A percentile compares a stretch with the other conserved stretches of the same genome.
phyloP scores from a whole-genome alignment of 1,284 basidiomycete species.

The Kwoniella shivajii region DNA sequence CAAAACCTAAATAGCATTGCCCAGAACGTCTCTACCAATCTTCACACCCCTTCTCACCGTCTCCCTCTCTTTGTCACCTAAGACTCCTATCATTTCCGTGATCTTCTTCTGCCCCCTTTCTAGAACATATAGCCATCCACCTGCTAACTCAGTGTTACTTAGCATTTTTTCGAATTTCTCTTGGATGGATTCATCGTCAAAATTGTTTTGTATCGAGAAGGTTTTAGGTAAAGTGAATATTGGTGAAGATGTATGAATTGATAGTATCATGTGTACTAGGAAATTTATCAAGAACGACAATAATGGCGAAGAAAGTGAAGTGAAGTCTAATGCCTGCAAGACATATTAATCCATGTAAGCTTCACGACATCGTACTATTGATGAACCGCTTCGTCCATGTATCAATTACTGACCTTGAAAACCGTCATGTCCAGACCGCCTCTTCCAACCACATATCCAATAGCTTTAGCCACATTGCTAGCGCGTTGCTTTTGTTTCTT shows the following conservation, averaged over 20 bases:
- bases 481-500: conserved; percentile 35
- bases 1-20: conserved; percentile 28
- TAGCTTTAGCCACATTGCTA: conserved; percentile 66
- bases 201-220: conserved; percentile 34
- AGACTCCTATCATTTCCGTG: conserved; percentile 21
- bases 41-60: conserved; percentile 65
- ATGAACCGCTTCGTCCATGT: not conserved
- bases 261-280: conserved; percentile 68
- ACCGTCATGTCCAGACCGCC: conserved; percentile 70
- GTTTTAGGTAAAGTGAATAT: conserved; percentile 46
- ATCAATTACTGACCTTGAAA: conserved; percentile 67
- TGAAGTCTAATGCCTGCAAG: conserved; percentile 83
- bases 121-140: conserved; percentile 47
- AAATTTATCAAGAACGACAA: conserved; percentile 69
- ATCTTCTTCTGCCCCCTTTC: conserved; percentile 48
- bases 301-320: conserved; percentile 65
- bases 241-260: conserved; percentile 72
- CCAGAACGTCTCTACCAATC: conserved; percentile 67
- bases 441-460: conserved; percentile 82
- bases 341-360: not conserved
- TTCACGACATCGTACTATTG: not conserved
- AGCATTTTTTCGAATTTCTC: conserved; percentile 44
- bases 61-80: conserved; percentile 56
- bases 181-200: conserved; percentile 55
- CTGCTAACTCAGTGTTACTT: conserved; percentile 40